phyloP scores from a whole-genome alignment of 2,329 filamentous ascomycete species.

The Exophiala xenobiotica region DNA sequence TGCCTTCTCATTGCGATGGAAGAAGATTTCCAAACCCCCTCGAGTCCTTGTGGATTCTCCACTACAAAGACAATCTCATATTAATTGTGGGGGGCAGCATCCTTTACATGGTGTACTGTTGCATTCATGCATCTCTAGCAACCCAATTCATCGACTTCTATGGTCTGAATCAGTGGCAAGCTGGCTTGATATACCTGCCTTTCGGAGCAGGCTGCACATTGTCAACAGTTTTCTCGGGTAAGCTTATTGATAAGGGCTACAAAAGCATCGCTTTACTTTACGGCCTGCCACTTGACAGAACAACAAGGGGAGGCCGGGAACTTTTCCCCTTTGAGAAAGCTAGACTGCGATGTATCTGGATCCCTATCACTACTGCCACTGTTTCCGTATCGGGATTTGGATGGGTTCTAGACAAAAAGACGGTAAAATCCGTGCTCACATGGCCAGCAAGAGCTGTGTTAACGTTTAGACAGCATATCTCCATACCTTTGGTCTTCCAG shows the following conservation, averaged over 20 bases:
- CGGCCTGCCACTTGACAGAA: neutral
- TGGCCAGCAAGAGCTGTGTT: no score
- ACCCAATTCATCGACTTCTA: conserved; percentile 25
- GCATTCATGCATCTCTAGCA: conserved; percentile 26
- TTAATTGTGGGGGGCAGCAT: conserved; percentile 19
- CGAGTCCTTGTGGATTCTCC: conserved; percentile 5
- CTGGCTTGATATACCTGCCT: conserved; percentile 28
- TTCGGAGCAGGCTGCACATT: no score
- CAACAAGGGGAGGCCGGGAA: neutral
- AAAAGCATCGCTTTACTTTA: conserved; percentile 35
- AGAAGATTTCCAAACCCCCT: conserved; percentile 28
- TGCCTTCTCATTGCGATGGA: no score
- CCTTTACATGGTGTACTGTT: conserved; percentile 22
- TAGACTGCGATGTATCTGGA: neutral
- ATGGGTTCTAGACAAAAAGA: conserved; percentile 31
- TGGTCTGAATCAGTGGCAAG: conserved; percentile 18
- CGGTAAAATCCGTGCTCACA: conserved; percentile 33
- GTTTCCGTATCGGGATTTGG: conserved; percentile 13
- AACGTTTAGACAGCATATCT: no score
- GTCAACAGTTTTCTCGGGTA: no score
- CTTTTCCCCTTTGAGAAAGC: neutral
- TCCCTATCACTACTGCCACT: neutral
- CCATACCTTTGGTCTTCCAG: neutral
- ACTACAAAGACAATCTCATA: conserved; percentile 10
- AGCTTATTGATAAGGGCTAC: conserved; percentile 30